A percentile compares a stretch with the other conserved stretches of the same genome.
phyloP scores from a whole-genome alignment of 257 asterid genomes.

The Solanum stenotomum region DNA sequence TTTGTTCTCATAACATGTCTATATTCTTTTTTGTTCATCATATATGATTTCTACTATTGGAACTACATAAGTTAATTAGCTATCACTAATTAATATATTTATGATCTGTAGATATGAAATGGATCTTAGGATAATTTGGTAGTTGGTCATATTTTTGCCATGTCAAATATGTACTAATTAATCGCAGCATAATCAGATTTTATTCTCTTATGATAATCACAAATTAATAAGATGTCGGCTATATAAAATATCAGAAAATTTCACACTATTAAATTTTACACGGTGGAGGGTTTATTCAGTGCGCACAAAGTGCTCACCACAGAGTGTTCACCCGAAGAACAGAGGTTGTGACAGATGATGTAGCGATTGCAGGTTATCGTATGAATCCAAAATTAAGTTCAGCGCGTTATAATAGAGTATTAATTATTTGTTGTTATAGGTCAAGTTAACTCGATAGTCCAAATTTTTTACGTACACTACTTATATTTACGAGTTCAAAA shows the following conservation, averaged over 20 bases:
- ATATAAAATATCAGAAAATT: not conserved
- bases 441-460: no score
- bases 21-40: not conserved
- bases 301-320: no score
- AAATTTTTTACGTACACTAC: not conserved
- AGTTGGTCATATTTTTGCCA: not conserved
- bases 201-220: not conserved
- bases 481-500: no score
- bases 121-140: not conserved
- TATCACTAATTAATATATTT: not conserved
- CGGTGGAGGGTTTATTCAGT: rapidly evolving
- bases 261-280: not conserved
- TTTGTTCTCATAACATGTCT: not conserved
- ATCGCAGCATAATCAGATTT: not conserved
- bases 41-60: not conserved
- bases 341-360: rapidly evolving
- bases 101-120: not conserved
- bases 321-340: no score
- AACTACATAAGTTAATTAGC: not conserved
- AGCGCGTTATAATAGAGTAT: not conserved
- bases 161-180: not conserved
- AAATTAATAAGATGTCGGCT: not conserved
- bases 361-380: no score
- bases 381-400: not conserved
- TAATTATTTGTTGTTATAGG: not conserved